phyloP scores from a whole-genome alignment of 495 filamentous ascomycete species.

The Xylaria grammica region DNA sequence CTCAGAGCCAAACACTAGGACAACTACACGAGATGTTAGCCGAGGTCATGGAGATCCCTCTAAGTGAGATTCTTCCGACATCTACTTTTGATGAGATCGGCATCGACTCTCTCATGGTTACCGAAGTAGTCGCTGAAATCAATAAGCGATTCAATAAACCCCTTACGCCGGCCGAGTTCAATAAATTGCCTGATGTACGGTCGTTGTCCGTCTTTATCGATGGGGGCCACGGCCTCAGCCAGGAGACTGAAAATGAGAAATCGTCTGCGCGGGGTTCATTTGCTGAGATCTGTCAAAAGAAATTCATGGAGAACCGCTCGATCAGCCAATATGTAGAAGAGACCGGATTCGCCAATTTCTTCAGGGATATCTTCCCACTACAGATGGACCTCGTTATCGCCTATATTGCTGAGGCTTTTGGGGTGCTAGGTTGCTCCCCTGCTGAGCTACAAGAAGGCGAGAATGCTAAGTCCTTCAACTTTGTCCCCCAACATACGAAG shows the following conservation, averaged over 20 bases:
- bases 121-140: slow-evolving; percentile 46
- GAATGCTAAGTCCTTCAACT: slow-evolving; percentile 50
- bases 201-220: neutral
- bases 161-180: neutral
- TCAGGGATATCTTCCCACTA: neutral
- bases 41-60: slow-evolving; percentile 34
- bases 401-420: slow-evolving; percentile 39
- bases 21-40: slow-evolving; percentile 35
- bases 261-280: neutral
- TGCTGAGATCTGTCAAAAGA: neutral
- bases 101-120: slow-evolving; percentile 51
- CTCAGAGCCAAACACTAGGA: slow-evolving; percentile 9
- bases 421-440: slow-evolving; percentile 31
- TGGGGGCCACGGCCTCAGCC: neutral
- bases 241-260: neutral
- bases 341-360: neutral
- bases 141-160: slow-evolving; percentile 23
- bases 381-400: slow-evolving; percentile 5
- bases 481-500: slow-evolving; percentile 42
- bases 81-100: slow-evolving; percentile 40
- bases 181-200: neutral
- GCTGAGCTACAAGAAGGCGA: slow-evolving; percentile 44
- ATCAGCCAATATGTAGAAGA: neutral
- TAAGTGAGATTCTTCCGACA: neutral
- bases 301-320: neutral